A percentile compares a stretch with the other conserved stretches of the same genome.
phyloP scores from a whole-genome alignment of 73 alveolate genomes.

The Tetrahymena thermophila region DNA sequence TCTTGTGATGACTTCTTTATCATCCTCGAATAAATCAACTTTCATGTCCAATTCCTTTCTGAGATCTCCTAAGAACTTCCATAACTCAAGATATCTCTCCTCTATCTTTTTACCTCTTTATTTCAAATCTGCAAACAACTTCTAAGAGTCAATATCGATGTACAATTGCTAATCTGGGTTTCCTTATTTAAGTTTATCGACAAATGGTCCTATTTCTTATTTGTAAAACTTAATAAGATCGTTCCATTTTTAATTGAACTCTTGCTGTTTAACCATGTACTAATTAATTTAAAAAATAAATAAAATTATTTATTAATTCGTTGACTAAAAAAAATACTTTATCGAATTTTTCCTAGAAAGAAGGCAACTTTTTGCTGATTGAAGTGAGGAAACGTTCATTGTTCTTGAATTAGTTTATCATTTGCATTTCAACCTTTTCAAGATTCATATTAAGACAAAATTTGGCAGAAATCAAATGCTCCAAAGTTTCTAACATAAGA shows the following conservation, averaged over 20 bases:
- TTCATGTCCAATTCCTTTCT: background rate
- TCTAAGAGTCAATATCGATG: background rate
- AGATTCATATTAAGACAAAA: background rate
- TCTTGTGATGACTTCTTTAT: background rate
- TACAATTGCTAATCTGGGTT: background rate
- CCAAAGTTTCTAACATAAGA: background rate
- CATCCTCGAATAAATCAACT: background rate
- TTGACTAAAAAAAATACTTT: background rate
- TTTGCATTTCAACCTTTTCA: background rate
- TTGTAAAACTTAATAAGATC: background rate
- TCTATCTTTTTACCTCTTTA: background rate
- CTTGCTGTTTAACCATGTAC: background rate
- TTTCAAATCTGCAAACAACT: background rate
- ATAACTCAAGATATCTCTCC: background rate
- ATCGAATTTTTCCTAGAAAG: background rate
- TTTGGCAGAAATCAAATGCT: background rate
- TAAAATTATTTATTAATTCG: background rate
- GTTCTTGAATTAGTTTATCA: background rate
- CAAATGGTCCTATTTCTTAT: background rate
- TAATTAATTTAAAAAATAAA: background rate
- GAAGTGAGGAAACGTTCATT: background rate
- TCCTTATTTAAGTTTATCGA: background rate
- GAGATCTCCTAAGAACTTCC: background rate
- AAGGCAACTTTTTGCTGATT: background rate
- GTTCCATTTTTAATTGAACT: background rate